Base-by-base conservation (phyloP, 495 filamentous ascomycete species). In the Xylaria cubensis region DNA sequence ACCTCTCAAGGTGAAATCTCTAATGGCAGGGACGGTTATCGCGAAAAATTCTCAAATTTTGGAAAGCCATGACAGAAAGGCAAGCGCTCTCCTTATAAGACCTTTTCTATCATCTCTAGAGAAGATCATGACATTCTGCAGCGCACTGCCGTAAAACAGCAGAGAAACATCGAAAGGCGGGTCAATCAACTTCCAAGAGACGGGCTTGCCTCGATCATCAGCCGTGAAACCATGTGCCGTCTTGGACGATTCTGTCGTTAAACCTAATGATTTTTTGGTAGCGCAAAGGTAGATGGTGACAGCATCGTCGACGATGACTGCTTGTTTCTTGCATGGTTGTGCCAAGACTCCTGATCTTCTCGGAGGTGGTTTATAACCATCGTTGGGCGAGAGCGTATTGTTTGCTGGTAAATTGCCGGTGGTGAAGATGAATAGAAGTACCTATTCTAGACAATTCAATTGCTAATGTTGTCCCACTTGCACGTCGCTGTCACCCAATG, bases 281-380 rank as follows among this genome's bases (percentile, higher is more conserved):
- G 19, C 44, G 17, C 3, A 41, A 19, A 34, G 10, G 44, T 42
- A 29, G 7, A 68, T 44, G 9, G n/a, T 68, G 34, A 46, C 19
- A 17, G 21, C 51, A 58, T 51, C 24, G 7, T 46, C n/a, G 13
- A 69, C 42, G n/a, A 39, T 41, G 67, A 48, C 12, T 10, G 21
- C 15, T 46, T 59, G 21, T 13, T 41, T 46, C 51, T 67, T 26
- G 29, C 50, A 56, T 67, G 50, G 65, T 41, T 44, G 17, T 32
- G 73, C 74, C 74, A 75, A 75, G 76, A 69, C 76, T 67, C 76
- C 74, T 78, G 76, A 76, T 76, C 73, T 76, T 6, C 76, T 75
- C 73, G 73, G 74, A 74, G 61, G 69, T 67, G 39, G 29, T 39
- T 51, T 21, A 44, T 51, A 29, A 7, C 29, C 29, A 7, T 51